Evolutionary conservation across 768 basidiomycete species (phyloP).

Genomic region (Tephrocybe sp.): DNA sequence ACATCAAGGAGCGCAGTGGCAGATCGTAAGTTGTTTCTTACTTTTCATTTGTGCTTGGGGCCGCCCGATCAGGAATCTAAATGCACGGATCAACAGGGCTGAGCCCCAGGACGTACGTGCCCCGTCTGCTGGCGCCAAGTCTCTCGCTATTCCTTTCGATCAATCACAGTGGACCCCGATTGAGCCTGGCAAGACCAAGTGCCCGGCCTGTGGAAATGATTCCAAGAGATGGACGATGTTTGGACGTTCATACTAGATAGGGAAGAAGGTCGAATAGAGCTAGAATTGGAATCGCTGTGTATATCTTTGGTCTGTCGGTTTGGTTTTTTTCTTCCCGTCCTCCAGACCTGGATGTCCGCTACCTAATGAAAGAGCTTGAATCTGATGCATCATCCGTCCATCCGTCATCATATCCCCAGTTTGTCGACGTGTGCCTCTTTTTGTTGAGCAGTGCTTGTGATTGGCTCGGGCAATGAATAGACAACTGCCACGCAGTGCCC

Average conservation of each 20-base stretch:
- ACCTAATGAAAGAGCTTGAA: constrained; percentile 9
- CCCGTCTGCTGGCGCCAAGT: constrained; percentile 96
- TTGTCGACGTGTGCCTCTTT: constrained; percentile 4
- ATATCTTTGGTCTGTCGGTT: constrained; percentile 14
- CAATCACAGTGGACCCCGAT: constrained; percentile 81
- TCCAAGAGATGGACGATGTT: constrained; percentile 98
- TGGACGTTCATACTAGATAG: constrained; percentile 75
- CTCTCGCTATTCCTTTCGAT: constrained; percentile 94
- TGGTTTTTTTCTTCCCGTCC: not conserved
- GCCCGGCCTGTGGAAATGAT: constrained; percentile 82
- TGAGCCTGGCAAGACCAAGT: constrained; percentile 83
- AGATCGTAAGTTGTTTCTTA: constrained; percentile 58
- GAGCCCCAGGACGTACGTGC: constrained; percentile 93
- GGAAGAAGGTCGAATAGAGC: not conserved
- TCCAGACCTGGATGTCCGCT: not conserved
- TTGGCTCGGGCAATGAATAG: constrained; percentile 10
- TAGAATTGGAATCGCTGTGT: constrained; percentile 8
- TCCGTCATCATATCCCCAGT: constrained; percentile 7
- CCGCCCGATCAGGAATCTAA: constrained; percentile 10
- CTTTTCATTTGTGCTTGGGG: constrained; percentile 9
- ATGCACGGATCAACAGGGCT: constrained; percentile 44
- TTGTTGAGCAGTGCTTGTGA: constrained; percentile 3
- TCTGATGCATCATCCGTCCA: constrained; percentile 7
- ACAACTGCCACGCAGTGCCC: constrained; percentile 13
- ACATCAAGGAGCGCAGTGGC: constrained; percentile 94